These are phyloP conservation scores for Hirsutella rhossiliensis DNA, from an alignment of 2,329 filamentous ascomycete genomes.

Conservation along the genomic window DNA sequence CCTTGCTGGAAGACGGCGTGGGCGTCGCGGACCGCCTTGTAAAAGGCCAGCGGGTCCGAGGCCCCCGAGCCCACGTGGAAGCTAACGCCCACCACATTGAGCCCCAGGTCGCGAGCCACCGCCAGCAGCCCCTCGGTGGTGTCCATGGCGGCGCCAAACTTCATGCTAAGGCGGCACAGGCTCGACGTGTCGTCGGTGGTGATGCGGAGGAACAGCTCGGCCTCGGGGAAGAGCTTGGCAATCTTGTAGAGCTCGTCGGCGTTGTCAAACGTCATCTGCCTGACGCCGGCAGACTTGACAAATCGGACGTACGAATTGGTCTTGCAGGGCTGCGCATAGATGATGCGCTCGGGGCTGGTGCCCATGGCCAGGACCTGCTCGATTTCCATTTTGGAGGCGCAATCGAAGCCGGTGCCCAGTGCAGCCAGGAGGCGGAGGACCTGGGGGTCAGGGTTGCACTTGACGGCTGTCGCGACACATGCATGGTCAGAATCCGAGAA, in stretches of 20 bases:
- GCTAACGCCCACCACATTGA: slow-evolving; percentile 90
- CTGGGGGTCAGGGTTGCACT: slow-evolving; percentile 92
- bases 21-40: slow-evolving; percentile 83
- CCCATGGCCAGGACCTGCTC: slow-evolving; percentile 79
- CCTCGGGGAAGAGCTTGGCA: slow-evolving; percentile 77
- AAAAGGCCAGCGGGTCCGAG: slow-evolving; percentile 82
- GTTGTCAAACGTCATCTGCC: slow-evolving; percentile 99
- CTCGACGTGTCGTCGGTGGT: slow-evolving; percentile 92
- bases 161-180: slow-evolving; percentile 89
- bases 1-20: slow-evolving; percentile 83
- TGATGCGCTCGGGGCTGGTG: slow-evolving; percentile 80
- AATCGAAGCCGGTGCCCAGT: slow-evolving; percentile 93
- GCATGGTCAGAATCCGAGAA: background rate
- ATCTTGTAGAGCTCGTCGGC: slow-evolving; percentile 97
- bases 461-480: slow-evolving; percentile 55
- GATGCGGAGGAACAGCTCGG: slow-evolving; percentile 89
- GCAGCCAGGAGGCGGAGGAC: slow-evolving; percentile 78
- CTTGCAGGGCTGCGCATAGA: slow-evolving; percentile 99
- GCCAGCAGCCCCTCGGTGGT: slow-evolving; percentile 64
- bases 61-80: slow-evolving; percentile 97
- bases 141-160: slow-evolving; percentile 89
- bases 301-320: slow-evolving; percentile 96
- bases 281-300: slow-evolving; percentile 72
- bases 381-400: slow-evolving; percentile 94
- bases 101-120: slow-evolving; percentile 66